Evolutionary conservation across 2,329 filamentous ascomycete species (phyloP).

Genomic region (Colletotrichum chlorophyti): DNA sequence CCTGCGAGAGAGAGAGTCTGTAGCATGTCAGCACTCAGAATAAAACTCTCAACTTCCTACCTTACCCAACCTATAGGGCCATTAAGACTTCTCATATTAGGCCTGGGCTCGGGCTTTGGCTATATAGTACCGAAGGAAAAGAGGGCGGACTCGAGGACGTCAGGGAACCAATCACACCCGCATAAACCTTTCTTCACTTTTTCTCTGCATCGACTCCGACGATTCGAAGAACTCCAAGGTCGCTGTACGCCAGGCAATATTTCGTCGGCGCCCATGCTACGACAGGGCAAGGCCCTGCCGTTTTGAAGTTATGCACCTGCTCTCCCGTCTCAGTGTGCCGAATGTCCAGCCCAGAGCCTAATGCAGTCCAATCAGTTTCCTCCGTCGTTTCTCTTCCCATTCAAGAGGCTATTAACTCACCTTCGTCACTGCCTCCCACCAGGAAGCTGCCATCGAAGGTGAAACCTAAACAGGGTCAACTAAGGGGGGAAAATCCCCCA

Average conservation of each 20-base stretch:
- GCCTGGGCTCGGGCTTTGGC: too few relatives aligned
- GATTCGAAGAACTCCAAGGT: constrained; percentile 73
- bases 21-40: background rate
- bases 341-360: constrained; percentile 69
- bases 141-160: background rate
- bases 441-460: constrained; percentile 80
- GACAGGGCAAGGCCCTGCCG: constrained; percentile 66
- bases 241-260: constrained; percentile 78
- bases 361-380: constrained; percentile 5
- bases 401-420: too few relatives aligned
- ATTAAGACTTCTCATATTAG: too few relatives aligned
- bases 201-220: constrained; percentile 63
- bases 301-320: constrained; percentile 74
- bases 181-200: constrained; percentile 44
- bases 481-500: background rate
- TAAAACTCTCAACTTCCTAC: too few relatives aligned
- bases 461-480: constrained; percentile 59
- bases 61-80: background rate
- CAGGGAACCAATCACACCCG: too few relatives aligned
- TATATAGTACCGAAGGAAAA: too few relatives aligned
- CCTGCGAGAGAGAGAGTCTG: background rate
- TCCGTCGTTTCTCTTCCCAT: background rate
- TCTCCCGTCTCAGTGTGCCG: constrained; percentile 78
- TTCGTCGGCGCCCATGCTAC: constrained; percentile 79
- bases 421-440: constrained; percentile 77